Evolutionary conservation across 495 filamentous ascomycete genomes (phyloP), one percentile per base, ranked within the genome.

Genomic region (Penicillium atrosanguineum): DNA sequence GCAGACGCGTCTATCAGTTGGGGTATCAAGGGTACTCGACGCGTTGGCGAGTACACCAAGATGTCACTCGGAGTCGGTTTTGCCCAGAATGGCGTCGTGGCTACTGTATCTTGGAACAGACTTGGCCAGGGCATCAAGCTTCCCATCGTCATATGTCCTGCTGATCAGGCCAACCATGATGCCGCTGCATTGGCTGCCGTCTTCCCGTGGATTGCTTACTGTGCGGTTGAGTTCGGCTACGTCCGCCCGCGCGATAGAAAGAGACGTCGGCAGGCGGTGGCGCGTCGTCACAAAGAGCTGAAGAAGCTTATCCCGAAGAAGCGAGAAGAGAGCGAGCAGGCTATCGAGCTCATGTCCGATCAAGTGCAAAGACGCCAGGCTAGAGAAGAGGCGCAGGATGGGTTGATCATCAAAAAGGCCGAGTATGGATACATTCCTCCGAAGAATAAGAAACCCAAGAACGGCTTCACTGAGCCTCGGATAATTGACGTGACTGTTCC

Each of bases 271-370:
- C 63, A 69, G 34, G 61, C 69, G 18, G 57, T 68, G 25, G 69
- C 70, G 16, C 63, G 62, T 23, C 68, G 62, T 47, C 72, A 77
- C 44, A 69, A 71, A 12, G 63, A 72, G 20, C 49, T 79, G 19
- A 73, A 67, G 39, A 71, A 71, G 36, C 59, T 71, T 41, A 62
- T 83, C 7, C 69, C 73, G 0, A 61, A 72, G 52, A 73, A 71
- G 40, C 66, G 69, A 3, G 67, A 65, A 6, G 79, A 82, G 46
- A 82, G 80, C 34, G 68, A 69, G 44, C 73, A 83, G 52, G 71
- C 81, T 25, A 78, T 78, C 40, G 72, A 73, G 46, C 57, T 84
- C 34, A 79, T 86, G 73, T 54, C 55, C 1, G 75, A 78, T 1
- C 72, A 76, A 34, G 82, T 81, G 3, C 72, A 68, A 55, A 63